Evolutionary conservation across 306 rosid genomes (phyloP), one percentile per base, ranked within the genome.

Genomic region (Echinosophora koreensis): DNA sequence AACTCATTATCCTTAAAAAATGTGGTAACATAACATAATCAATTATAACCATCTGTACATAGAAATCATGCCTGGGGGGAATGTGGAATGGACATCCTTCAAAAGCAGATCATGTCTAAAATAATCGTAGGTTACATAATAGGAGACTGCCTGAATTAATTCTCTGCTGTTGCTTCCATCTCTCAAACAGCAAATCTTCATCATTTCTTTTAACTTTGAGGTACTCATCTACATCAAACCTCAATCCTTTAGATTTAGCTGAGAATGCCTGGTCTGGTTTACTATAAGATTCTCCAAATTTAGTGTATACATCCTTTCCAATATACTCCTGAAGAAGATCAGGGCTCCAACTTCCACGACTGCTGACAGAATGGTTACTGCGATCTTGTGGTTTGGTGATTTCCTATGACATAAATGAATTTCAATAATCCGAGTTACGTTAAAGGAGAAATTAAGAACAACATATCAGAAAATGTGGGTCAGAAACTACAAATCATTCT

Each of bases 271-370:
- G 82, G 8, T 85, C 58, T 2, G 55, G 27, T 61, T 65, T 58
- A 17, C 60, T 60, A 67, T 72, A 66, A 71, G 81, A 76, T 79
- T 82, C 84, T 69, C 70, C 88, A 44, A 78, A 67, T 78, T 83
- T 84, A 32, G 69, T 81, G 51, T 72, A 82, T 35, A 75, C 16
- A 72, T 84, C 85, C 78, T 88, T 91, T 76, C 84, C 77, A 15
- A 85, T 46, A 41, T 84, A 89, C 73, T 71, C 84, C 22, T 86
- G 71, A 83, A 88, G 77, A 28, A 71, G 72, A 59, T 82, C 82
- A 1, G 94, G 96, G 85, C 96, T 91, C 93, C 97, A 96, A 82
- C 99, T 96, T 72, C 99, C 99, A 3, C 76, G 89, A 76, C 98
- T 92, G 78, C 97, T 91, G 46, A 71, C 87, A 14, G 96, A 87